These are phyloP conservation scores for Microdochium nivale DNA, from an alignment of 2,329 filamentous ascomycete genomes.

Conservation along the genomic window DNA sequence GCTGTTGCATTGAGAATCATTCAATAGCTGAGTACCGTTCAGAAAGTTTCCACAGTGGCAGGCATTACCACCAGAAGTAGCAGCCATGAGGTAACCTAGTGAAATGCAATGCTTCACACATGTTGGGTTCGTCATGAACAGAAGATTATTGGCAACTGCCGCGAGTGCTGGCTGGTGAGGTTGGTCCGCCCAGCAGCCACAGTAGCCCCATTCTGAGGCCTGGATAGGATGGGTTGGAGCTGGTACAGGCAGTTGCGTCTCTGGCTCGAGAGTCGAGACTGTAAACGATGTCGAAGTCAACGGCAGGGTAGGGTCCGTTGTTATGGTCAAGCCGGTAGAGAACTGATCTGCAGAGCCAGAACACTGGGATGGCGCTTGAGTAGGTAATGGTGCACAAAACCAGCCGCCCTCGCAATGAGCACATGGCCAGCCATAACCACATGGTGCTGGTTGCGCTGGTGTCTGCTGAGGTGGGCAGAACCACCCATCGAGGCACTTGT, in stretches of 20 bases:
- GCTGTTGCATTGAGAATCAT: conserved; percentile 35
- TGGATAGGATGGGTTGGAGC: conserved; percentile 7
- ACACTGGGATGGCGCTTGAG: conserved; percentile 1
- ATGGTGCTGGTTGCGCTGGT: conserved; percentile 22
- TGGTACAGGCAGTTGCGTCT: conserved; percentile 6
- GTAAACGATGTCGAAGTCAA: neutral
- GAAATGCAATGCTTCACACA: conserved; percentile 40
- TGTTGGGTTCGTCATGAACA: conserved; percentile 12
- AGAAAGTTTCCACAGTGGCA: conserved; percentile 39
- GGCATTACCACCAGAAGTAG: conserved; percentile 37
- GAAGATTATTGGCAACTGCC: conserved; percentile 8
- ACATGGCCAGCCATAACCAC: conserved; percentile 27
- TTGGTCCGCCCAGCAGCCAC: conserved; percentile 21
- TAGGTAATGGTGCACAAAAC: conserved; percentile 23
- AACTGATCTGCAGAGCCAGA: neutral
- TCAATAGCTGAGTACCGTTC: conserved; percentile 28
- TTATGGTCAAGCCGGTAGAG: conserved; percentile 1
- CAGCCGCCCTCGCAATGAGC: conserved; percentile 25
- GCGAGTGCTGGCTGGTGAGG: conserved; percentile 12
- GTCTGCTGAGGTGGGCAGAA: conserved; percentile 26
- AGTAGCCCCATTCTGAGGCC: conserved; percentile 17
- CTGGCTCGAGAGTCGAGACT: conserved; percentile 1
- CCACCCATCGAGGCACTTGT: conserved; percentile 25
- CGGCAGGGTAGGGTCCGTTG: neutral
- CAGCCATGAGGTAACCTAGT: conserved; percentile 34